These are phyloP conservation scores for Dentipellis sp. DNA, from an alignment of 768 basidiomycete genomes.

Conservation along the genomic window DNA sequence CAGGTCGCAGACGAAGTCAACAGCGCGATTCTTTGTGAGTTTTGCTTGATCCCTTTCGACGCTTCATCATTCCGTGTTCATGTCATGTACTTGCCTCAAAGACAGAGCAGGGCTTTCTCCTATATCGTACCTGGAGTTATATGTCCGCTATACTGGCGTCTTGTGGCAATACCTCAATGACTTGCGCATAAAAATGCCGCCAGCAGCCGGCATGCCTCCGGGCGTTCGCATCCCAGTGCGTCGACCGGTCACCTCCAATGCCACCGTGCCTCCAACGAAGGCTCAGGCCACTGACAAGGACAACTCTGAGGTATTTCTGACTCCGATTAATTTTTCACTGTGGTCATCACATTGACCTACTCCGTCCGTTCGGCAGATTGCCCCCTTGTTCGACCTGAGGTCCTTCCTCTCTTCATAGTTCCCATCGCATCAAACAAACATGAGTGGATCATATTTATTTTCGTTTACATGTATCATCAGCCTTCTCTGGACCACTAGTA, in stretches of 20 bases:
- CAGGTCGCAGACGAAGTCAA: conserved; percentile 85
- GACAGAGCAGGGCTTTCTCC: conserved; percentile 42
- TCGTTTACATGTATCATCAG: no score
- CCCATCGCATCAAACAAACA: not conserved
- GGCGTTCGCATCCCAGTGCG: conserved; percentile 39
- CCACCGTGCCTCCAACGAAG: not conserved
- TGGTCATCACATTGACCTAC: not conserved
- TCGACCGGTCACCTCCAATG: not conserved
- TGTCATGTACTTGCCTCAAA: conserved; percentile 18
- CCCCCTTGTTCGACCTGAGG: conserved; percentile 46
- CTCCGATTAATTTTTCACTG: not conserved
- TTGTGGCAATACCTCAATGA: conserved; percentile 53
- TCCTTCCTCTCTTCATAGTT: conserved; percentile 41
- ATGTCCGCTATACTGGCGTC: conserved; percentile 54
- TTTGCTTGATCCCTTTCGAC: not conserved
- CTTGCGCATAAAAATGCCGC: conserved; percentile 34
- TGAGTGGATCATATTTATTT: no score
- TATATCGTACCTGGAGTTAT: conserved; percentile 54
- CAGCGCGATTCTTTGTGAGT: conserved; percentile 74
- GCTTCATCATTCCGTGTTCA: not conserved
- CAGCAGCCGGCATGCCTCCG: conserved; percentile 24
- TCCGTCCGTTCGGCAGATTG: conserved; percentile 20
- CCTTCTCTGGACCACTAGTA: no score
- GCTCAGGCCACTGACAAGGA: not conserved
- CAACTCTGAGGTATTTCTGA: not conserved